Evolutionary conservation across 2,329 filamentous ascomycete species (phyloP).

Genomic region (Emergomyces orientalis): DNA sequence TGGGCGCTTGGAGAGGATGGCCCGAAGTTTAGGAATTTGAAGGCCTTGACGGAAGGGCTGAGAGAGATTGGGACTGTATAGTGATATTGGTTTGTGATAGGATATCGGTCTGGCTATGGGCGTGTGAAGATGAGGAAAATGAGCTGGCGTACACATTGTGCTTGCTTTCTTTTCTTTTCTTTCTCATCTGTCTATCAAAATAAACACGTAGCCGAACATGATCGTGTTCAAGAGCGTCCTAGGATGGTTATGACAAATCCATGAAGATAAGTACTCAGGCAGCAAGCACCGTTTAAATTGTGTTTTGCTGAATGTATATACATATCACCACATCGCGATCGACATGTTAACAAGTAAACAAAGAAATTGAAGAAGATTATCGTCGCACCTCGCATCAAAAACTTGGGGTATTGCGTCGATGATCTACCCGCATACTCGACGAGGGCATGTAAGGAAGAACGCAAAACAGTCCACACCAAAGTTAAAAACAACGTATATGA

Average conservation of each 20-base stretch:
- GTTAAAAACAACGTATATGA: not conserved
- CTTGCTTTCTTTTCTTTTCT: not conserved
- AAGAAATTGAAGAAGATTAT: not conserved
- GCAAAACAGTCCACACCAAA: not conserved
- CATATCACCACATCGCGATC: not conserved
- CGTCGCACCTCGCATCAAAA: not conserved
- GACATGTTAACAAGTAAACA: not conserved
- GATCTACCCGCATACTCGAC: not conserved
- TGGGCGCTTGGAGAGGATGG: slow-evolving; percentile 65
- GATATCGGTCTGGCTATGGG: not conserved
- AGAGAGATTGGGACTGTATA: not conserved
- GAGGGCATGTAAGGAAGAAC: not conserved
- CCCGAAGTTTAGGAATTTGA: slow-evolving; percentile 16
- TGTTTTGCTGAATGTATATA: not conserved
- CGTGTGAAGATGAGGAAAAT: not conserved
- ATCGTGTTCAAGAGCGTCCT: not conserved
- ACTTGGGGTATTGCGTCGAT: not conserved
- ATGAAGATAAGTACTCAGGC: not conserved
- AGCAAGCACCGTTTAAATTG: not conserved
- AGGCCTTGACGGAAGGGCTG: slow-evolving; percentile 4
- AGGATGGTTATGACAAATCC: not conserved
- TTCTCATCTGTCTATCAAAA: not conserved
- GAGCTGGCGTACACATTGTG: not conserved
- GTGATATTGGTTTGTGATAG: not conserved
- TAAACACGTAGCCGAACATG: not conserved